phyloP scores from a whole-genome alignment of 2,329 filamentous ascomycete genomes.

The Epichloe elymi region DNA sequence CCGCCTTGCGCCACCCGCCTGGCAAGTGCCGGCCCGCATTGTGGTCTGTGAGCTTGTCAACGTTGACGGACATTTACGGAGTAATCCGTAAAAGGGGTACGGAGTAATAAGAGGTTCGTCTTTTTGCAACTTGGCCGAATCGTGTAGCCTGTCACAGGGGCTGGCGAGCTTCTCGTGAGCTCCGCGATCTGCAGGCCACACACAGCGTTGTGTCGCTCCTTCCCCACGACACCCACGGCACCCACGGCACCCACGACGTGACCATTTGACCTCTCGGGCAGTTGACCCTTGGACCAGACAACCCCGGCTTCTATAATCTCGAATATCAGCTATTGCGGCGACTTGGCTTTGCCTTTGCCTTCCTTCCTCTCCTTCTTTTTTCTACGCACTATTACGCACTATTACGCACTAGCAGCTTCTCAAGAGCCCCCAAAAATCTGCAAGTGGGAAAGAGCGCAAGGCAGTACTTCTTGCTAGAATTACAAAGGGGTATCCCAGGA shows the following conservation, averaged over 20 bases:
- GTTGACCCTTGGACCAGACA: not conserved
- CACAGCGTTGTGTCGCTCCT: too few relatives aligned
- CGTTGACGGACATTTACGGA: too few relatives aligned
- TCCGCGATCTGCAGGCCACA: not conserved
- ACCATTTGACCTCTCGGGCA: not conserved
- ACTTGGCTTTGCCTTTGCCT: too few relatives aligned
- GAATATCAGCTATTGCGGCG: not conserved
- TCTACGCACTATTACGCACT: not conserved
- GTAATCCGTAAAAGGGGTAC: too few relatives aligned
- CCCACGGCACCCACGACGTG: not conserved
- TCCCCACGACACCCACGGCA: too few relatives aligned
- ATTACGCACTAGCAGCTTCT: not conserved
- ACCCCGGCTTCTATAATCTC: not conserved
- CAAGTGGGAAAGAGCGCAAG: not conserved
- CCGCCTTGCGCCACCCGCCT: slow-evolving; percentile 1
- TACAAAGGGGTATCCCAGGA: too few relatives aligned
- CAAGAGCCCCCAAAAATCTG: not conserved
- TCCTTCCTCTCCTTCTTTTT: not conserved
- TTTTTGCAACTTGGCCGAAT: too few relatives aligned
- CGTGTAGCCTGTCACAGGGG: too few relatives aligned
- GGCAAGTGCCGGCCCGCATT: not conserved
- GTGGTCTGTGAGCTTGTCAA: not conserved
- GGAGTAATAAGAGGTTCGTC: too few relatives aligned
- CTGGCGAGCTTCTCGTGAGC: not conserved
- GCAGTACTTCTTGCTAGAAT: too few relatives aligned